phyloP scores from a whole-genome alignment of 2,329 filamentous ascomycete species.

The Diplodia seriata region DNA sequence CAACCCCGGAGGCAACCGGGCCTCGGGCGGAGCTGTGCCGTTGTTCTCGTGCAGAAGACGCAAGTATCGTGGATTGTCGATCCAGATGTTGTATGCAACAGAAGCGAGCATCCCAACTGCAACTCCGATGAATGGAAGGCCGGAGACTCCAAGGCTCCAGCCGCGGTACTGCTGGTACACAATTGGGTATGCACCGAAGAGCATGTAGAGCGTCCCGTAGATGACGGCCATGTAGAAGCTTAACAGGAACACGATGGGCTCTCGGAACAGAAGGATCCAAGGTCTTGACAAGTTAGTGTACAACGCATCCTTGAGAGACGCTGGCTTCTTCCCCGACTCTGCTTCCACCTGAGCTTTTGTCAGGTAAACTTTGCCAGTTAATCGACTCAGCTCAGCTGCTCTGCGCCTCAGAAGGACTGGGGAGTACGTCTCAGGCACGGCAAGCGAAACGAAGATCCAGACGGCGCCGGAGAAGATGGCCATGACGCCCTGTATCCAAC shows the following conservation, averaged over 20 bases:
- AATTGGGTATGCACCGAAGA: conserved; percentile 60
- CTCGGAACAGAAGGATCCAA: too few species aligned
- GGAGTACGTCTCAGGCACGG: too few species aligned
- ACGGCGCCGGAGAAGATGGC: too few species aligned
- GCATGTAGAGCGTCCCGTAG: conserved; percentile 59
- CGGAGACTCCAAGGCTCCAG: conserved; percentile 48
- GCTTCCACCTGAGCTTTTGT: too few species aligned
- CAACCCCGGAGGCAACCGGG: conserved; percentile 82
- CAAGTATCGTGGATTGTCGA: conserved; percentile 47
- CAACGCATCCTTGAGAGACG: too few species aligned
- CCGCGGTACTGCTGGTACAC: conserved; percentile 63
- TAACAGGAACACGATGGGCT: conserved; percentile 70
- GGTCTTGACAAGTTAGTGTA: too few species aligned
- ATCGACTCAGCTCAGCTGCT: too few species aligned
- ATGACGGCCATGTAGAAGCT: conserved; percentile 71
- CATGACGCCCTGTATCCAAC: too few species aligned
- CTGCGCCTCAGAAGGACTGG: too few species aligned
- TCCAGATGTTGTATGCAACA: conserved; percentile 57
- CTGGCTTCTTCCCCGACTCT: too few species aligned
- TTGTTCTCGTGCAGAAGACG: conserved; percentile 53
- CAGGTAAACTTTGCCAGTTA: too few species aligned
- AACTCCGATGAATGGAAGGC: conserved; percentile 69
- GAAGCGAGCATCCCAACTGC: conserved; percentile 69
- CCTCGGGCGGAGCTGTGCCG: conserved; percentile 70
- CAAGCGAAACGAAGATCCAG: too few species aligned